Evolutionary conservation across 495 filamentous ascomycete species (phyloP).

Genomic region (Penicillium paradoxum): DNA sequence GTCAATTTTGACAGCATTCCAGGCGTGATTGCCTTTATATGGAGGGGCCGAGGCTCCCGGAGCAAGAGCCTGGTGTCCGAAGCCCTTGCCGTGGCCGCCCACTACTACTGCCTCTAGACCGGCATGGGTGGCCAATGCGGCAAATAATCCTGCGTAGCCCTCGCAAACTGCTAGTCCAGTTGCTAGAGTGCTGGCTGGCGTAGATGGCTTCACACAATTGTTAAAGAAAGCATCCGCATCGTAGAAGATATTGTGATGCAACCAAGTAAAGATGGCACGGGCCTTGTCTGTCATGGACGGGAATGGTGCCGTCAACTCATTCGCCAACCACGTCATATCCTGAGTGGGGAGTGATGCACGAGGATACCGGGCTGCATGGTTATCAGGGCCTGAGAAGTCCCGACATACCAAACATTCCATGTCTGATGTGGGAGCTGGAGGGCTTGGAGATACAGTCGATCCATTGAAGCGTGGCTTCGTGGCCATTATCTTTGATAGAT

Average conservation of each 20-base stretch:
- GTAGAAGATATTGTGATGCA: constrained; percentile 89
- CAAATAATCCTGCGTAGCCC: constrained; percentile 84
- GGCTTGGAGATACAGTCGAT: constrained; percentile 11
- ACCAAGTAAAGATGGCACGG: constrained; percentile 87
- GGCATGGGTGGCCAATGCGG: constrained; percentile 63
- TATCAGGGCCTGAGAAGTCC: constrained; percentile 79
- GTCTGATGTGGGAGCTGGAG: constrained; percentile 10
- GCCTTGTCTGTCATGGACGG: constrained; percentile 82
- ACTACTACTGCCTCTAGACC: constrained; percentile 70
- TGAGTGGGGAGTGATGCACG: constrained; percentile 58
- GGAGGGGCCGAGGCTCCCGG: constrained; percentile 56
- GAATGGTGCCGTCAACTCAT: constrained; percentile 74
- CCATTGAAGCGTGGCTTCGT: constrained; percentile 47
- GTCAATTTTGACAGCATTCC: constrained; percentile 89
- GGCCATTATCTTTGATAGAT: constrained; percentile 50
- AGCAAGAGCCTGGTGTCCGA: constrained; percentile 53
- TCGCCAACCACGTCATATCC: constrained; percentile 66
- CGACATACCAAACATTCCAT: constrained; percentile 71
- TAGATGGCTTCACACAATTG: constrained; percentile 58
- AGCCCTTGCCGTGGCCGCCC: constrained; percentile 83
- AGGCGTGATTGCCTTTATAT: constrained; percentile 66
- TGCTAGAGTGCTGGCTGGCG: constrained; percentile 61
- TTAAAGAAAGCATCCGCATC: constrained; percentile 73
- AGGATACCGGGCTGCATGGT: constrained; percentile 72
- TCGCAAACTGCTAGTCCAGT: constrained; percentile 82